These are phyloP conservation scores for Aspergillus ruber DNA, from an alignment of 2,329 filamentous ascomycete genomes.

Conservation along the genomic window DNA sequence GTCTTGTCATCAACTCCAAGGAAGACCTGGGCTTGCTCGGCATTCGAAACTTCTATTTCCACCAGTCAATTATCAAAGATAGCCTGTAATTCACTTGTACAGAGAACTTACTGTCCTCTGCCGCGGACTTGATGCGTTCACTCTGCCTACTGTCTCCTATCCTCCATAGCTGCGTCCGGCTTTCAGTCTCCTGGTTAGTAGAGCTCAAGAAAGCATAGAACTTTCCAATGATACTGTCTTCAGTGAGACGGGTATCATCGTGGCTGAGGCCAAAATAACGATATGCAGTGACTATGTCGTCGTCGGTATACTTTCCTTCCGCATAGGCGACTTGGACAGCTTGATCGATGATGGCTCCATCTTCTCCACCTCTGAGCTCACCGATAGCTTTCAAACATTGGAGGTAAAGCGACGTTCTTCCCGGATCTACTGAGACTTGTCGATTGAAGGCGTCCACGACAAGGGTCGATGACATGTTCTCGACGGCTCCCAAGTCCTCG, in stretches of 20 bases:
- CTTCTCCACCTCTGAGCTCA: slow-evolving; percentile 39
- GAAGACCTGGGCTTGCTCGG: slow-evolving; percentile 58
- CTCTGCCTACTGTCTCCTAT: slow-evolving; percentile 56
- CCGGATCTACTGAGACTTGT: slow-evolving; percentile 52
- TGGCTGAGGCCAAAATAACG: slow-evolving; percentile 51
- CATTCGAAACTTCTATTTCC: slow-evolving; percentile 48
- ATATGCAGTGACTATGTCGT: slow-evolving; percentile 55
- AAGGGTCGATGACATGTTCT: slow-evolving; percentile 57
- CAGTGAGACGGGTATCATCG: slow-evolving; percentile 41
- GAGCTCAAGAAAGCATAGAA: slow-evolving; percentile 56
- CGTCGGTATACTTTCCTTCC: slow-evolving; percentile 50
- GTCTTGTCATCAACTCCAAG: slow-evolving; percentile 48
- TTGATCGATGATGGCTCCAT: slow-evolving; percentile 51
- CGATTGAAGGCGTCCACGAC: slow-evolving; percentile 57
- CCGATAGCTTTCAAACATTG: slow-evolving; percentile 59
- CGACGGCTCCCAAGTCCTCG: slow-evolving; percentile 56
- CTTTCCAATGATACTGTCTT: slow-evolving; percentile 56
- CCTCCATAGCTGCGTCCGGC: slow-evolving; percentile 51
- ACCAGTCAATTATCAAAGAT: slow-evolving; percentile 2
- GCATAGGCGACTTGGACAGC: slow-evolving; percentile 55
- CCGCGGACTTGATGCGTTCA: slow-evolving; percentile 51
- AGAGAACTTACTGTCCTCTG: slow-evolving; percentile 45
- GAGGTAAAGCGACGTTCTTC: slow-evolving; percentile 55
- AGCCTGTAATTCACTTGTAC: too few relatives aligned
- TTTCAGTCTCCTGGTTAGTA: slow-evolving; percentile 50